Base-by-base conservation (phyloP, 2,329 filamentous ascomycete genomes). In the Venturia carpophila region DNA sequence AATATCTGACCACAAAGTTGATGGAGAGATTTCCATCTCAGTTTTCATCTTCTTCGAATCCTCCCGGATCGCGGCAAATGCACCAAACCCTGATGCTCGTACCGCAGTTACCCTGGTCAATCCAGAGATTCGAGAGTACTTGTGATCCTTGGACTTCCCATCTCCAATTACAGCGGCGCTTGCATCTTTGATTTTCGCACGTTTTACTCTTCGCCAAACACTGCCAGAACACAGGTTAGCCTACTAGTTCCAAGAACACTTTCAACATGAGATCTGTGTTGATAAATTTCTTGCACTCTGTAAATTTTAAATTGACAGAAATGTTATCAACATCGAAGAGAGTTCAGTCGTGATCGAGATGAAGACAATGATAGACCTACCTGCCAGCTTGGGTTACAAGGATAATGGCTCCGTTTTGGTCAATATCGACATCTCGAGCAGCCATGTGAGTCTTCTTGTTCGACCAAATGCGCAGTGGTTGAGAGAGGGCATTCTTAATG, bases 401-500 rank as follows among this genome's bases (percentile, higher is more conserved):
- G 65, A 99, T 95, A 69, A 99, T 91, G 0, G 92, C 96, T 2
- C 92, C 94, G 74, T 97, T 89, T 73, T 96, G 92, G 45, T 92
- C 91, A 3, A 97, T 88, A 67, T 87, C 89, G 1, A 96, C 91
- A 66, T 96, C 96, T 64, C 85, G 84, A 39, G 91, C 92, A 3
- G 92, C 92, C 86, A 88, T 87, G 65, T 86, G 84, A 66, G 90
- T 88, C 73, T 95, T 97, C 69, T 88, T 88, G 2, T 92, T 87
- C 39, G 88, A 90, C 94, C 94, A 99, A 34, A 97, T 87, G 66
- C 90, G 87, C 67, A 90, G 85, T 0, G 93, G 91, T 45, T 81
- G 77, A 0, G 90, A 92, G 3, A 97, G 79, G 1, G 92, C 90
- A 67, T 88, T 89, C 69, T 89, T 90, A 67, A 96, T 95, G 73